Evolutionary conservation across 495 filamentous ascomycete species (phyloP).

Genomic region (Aspergillus baeticus): DNA sequence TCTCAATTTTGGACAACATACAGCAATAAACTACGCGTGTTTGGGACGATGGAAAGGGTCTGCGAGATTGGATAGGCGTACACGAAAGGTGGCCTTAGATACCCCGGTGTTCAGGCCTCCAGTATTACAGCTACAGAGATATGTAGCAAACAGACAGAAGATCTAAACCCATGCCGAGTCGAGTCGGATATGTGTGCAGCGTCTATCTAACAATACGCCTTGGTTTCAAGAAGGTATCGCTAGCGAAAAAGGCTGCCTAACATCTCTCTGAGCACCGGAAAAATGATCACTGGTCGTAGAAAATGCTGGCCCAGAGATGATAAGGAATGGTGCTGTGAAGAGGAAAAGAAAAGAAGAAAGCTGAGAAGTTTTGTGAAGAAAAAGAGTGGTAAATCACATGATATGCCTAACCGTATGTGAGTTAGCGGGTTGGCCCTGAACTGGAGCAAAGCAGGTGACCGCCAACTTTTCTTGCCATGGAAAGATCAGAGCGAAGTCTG

Average conservation of each 20-base stretch:
- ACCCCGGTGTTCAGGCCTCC: not conserved
- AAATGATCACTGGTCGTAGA: slow-evolving; percentile 62
- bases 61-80: slow-evolving; percentile 31
- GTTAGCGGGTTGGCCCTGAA: slow-evolving; percentile 14
- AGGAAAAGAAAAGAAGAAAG: slow-evolving; percentile 27
- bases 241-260: slow-evolving; percentile 65
- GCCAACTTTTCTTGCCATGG: slow-evolving; percentile 46
- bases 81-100: too few species aligned
- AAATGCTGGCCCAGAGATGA: slow-evolving; percentile 53
- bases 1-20: slow-evolving; percentile 61
- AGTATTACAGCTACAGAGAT: not conserved
- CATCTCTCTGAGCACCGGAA: slow-evolving; percentile 57
- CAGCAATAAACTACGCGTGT: slow-evolving; percentile 64
- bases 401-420: slow-evolving; percentile 28
- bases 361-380: not conserved
- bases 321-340: slow-evolving; percentile 59
- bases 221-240: slow-evolving; percentile 61
- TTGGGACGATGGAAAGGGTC: slow-evolving; percentile 60
- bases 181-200: slow-evolving; percentile 50
- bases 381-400: slow-evolving; percentile 22
- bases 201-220: slow-evolving; percentile 73
- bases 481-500: slow-evolving; percentile 11
- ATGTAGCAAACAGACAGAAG: not conserved
- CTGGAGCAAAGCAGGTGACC: slow-evolving; percentile 23
- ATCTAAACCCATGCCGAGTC: not conserved